Evolutionary conservation across 768 basidiomycete species (phyloP).

Genomic region (Baorangia bicolor): DNA sequence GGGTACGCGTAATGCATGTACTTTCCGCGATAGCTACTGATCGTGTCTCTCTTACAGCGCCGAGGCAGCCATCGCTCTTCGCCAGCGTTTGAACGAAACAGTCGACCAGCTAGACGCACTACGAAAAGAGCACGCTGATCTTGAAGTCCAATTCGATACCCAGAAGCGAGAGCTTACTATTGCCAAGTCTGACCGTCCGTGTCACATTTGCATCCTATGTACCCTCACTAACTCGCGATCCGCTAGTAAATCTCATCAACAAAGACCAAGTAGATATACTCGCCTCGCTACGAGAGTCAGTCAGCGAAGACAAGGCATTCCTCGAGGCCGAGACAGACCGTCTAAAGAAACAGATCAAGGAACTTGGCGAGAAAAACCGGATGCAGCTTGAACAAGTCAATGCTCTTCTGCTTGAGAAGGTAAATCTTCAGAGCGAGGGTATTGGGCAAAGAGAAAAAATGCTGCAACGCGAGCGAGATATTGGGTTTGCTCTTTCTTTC

Average conservation of each 20-base stretch:
- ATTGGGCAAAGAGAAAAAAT: conserved; percentile 86
- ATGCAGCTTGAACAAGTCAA: conserved; percentile 92
- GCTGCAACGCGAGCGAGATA: conserved; percentile 82
- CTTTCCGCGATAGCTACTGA: neutral
- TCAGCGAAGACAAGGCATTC: conserved; percentile 80
- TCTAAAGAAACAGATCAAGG: conserved; percentile 65
- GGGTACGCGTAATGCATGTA: conserved; percentile 48
- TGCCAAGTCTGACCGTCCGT: conserved; percentile 82
- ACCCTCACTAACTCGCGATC: conserved; percentile 5
- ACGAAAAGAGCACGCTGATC: conserved; percentile 63
- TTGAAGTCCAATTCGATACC: conserved; percentile 67
- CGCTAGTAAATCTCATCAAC: conserved; percentile 82
- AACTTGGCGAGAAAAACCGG: conserved; percentile 76
- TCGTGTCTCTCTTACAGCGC: conserved; percentile 44
- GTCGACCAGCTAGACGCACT: conserved; percentile 76
- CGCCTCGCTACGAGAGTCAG: conserved; percentile 78
- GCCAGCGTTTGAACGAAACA: conserved; percentile 84
- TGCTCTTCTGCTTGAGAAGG: conserved; percentile 84
- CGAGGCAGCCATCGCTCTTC: conserved; percentile 85
- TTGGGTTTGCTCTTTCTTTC: conserved; percentile 53
- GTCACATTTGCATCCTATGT: neutral
- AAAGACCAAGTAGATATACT: conserved; percentile 94
- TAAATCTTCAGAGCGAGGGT: conserved; percentile 85
- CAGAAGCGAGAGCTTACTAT: conserved; percentile 69
- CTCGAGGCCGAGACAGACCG: conserved; percentile 68